A percentile compares a stretch with the other conserved stretches of the same genome.
phyloP scores from a whole-genome alignment of 1,139 yeast genomes.

The Kodamaea suecica region DNA sequence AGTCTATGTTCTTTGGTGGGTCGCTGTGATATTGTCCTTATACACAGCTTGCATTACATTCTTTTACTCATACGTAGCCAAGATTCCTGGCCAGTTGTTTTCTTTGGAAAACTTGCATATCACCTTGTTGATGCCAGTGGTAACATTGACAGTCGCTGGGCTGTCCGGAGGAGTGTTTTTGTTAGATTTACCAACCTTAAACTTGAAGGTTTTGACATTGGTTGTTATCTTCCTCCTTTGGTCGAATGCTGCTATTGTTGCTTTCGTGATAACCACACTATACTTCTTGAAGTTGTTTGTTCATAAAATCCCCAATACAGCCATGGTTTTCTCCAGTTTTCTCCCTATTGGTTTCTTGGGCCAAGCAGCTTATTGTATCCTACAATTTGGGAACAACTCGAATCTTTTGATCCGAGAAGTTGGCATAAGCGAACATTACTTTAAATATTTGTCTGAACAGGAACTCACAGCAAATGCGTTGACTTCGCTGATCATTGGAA shows the following conservation, averaged over 20 bases:
- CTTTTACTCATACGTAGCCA: conserved; percentile 40
- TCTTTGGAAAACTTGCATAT: conserved; percentile 31
- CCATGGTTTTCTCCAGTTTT: conserved; percentile 50
- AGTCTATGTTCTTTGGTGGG: conserved; percentile 67
- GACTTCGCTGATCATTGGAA: conserved; percentile 14
- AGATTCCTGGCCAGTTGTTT: conserved; percentile 15
- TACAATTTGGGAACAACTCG: conserved; percentile 50
- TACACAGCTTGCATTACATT: conserved; percentile 58
- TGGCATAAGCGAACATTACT: conserved; percentile 11
- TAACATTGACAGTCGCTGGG: conserved; percentile 71
- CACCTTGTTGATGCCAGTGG: conserved; percentile 62
- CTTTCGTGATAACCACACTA: conserved; percentile 51
- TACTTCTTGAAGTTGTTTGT: conserved; percentile 58
- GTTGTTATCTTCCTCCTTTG: conserved; percentile 57
- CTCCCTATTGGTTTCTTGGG: conserved; percentile 68
- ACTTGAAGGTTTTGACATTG: conserved; percentile 50
- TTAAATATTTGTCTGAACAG: neutral
- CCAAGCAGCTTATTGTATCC: conserved; percentile 72
- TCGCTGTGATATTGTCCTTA: conserved; percentile 51
- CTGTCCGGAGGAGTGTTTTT: conserved; percentile 61
- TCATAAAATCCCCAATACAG: conserved; percentile 54
- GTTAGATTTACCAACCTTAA: conserved; percentile 36
- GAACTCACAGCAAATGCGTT: neutral
- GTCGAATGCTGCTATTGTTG: conserved; percentile 64
- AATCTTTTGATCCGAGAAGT: conserved; percentile 14